phyloP scores from a whole-genome alignment of 129 eudicot species.

The Arctium lappa region DNA sequence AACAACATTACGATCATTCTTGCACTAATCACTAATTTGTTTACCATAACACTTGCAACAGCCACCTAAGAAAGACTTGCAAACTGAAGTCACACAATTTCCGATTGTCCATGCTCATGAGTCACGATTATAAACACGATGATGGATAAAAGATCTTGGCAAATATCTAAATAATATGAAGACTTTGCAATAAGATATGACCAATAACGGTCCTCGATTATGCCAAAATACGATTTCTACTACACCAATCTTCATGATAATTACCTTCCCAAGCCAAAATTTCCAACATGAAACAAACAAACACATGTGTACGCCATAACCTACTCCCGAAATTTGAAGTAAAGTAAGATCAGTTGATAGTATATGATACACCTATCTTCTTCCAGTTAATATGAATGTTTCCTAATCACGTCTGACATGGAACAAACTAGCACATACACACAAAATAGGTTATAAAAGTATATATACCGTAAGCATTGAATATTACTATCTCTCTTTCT shows the following conservation, averaged over 20 bases:
- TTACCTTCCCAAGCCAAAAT: background rate
- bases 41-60: background rate
- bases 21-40: too few species aligned
- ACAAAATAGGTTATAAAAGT: background rate
- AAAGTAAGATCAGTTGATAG: background rate
- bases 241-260: background rate
- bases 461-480: background rate
- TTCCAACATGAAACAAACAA: background rate
- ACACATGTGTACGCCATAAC: background rate
- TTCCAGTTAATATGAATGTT: background rate
- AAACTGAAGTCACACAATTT: background rate
- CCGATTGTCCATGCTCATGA: background rate
- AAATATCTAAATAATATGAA: background rate
- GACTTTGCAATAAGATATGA: background rate
- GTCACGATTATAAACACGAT: background rate
- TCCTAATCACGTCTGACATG: slow-evolving; percentile 3
- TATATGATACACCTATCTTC: background rate
- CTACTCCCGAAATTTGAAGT: background rate
- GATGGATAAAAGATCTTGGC: background rate
- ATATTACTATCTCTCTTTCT: background rate
- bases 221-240: background rate
- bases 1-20: too few species aligned
- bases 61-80: background rate
- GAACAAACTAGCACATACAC: background rate
- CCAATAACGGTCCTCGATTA: background rate